Evolutionary conservation across 1,284 basidiomycete species (phyloP).

Genomic region (Hemileia vastatrix): DNA sequence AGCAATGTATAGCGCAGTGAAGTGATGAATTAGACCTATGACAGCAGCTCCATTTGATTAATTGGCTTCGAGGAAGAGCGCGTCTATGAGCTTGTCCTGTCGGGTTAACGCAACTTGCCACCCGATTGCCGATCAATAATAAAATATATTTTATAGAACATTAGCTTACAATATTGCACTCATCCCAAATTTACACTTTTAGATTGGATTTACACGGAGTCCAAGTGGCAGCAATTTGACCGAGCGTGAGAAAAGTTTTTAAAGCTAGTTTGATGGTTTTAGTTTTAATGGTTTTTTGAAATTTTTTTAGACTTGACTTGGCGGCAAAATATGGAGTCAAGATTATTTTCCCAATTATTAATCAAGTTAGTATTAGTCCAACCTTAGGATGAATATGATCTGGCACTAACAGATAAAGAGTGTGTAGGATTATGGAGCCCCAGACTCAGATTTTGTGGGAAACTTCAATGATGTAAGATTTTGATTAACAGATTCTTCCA

Average conservation of each 20-base stretch:
- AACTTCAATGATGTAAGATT: conserved; percentile 15
- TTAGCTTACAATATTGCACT: not conserved
- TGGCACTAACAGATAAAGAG: not conserved
- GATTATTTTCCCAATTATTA: conserved; percentile 18
- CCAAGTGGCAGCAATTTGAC: conserved; percentile 15
- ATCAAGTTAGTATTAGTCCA: conserved; percentile 9
- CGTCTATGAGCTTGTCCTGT: not conserved
- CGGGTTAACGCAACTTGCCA: not conserved
- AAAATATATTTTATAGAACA: not conserved
- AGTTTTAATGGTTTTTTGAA: not conserved
- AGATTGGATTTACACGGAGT: conserved; percentile 22
- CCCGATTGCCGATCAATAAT: not conserved
- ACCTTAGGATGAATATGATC: not conserved
- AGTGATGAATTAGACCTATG: too few species aligned
- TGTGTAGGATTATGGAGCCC: conserved; percentile 10
- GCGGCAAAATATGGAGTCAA: conserved; percentile 13
- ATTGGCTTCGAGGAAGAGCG: not conserved
- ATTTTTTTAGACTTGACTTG: conserved; percentile 6
- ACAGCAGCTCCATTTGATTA: not conserved
- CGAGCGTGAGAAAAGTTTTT: not conserved
- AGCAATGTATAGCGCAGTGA: too few species aligned
- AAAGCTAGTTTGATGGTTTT: too few species aligned
- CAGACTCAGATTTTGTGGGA: conserved; percentile 6
- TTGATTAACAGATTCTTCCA: not conserved
- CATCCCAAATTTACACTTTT: not conserved